Conservation (phyloP, 1,139 yeast species). For the Insectozyma bohioensis region DNA sequence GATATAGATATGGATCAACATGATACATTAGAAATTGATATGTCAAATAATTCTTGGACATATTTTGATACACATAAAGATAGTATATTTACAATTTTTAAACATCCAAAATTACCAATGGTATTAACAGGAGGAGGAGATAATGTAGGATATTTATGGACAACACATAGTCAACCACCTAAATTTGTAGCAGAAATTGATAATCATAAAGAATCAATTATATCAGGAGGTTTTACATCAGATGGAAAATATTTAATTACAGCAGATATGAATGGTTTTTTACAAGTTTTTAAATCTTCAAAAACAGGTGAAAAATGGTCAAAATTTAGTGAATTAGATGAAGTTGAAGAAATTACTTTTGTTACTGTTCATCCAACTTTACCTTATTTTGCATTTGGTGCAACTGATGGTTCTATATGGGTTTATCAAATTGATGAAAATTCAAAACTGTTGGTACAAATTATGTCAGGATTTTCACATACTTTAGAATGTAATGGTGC, state of each 20-base stretch:
- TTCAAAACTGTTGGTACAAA: slow-evolving; percentile 56
- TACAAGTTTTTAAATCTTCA: slow-evolving; percentile 68
- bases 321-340: slow-evolving; percentile 68
- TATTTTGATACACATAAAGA: slow-evolving; percentile 89
- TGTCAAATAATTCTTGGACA: slow-evolving; percentile 84
- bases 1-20: slow-evolving; percentile 30
- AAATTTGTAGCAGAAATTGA: slow-evolving; percentile 69
- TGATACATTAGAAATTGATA: slow-evolving; percentile 52
- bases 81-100: slow-evolving; percentile 73
- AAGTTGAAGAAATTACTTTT: slow-evolving; percentile 81
- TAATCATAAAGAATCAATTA: slow-evolving; percentile 86
- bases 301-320: slow-evolving; percentile 85
- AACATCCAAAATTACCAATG: slow-evolving; percentile 79
- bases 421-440: slow-evolving; percentile 71
- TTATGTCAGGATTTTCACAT: slow-evolving; percentile 82
- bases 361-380: slow-evolving; percentile 70
- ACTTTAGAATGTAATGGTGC: slow-evolving; percentile 80
- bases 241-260: slow-evolving; percentile 82
- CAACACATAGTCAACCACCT: slow-evolving; percentile 83
- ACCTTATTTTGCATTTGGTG: slow-evolving; percentile 91
- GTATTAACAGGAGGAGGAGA: slow-evolving; percentile 90
- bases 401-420: slow-evolving; percentile 93
- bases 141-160: slow-evolving; percentile 86
- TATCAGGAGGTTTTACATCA: slow-evolving; percentile 76
- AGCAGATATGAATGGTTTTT: slow-evolving; percentile 92